phyloP scores from a whole-genome alignment of 139 green algal genomes.

The Coelastrella sp. region DNA sequence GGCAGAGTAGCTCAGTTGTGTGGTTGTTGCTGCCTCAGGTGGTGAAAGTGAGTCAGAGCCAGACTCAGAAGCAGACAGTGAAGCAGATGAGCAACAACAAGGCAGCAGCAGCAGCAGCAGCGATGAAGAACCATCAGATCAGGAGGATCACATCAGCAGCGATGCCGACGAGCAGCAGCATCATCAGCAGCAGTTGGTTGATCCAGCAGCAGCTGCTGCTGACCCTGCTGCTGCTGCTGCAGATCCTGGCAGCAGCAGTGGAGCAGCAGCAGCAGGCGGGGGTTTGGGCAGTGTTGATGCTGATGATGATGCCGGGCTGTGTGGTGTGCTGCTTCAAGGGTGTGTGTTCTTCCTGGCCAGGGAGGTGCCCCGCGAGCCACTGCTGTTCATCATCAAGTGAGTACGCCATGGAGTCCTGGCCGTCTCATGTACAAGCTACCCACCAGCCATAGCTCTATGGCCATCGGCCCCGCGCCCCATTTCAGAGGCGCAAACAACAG shows the following conservation, averaged over 20 bases:
- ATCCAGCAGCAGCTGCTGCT: not conserved
- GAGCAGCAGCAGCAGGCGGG: conserved; percentile 58
- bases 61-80: no score
- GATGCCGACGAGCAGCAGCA: not conserved
- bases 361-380: conserved; percentile 90
- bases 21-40: no score
- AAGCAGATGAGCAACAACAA: no score
- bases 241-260: not conserved
- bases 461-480: no score
- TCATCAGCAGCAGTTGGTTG: conserved; percentile 17
- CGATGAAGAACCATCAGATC: no score
- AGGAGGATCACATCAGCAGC: not conserved
- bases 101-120: no score
- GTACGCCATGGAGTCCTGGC: not conserved
- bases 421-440: no score
- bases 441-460: no score
- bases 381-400: conserved; percentile 92
- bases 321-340: conserved; percentile 86
- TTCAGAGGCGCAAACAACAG: no score
- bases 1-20: no score
- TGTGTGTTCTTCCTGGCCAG: conserved; percentile 94
- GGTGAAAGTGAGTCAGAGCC: no score
- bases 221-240: not conserved
- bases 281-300: conserved; percentile 70
- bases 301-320: conserved; percentile 82